Conservation (phyloP, 306 rosid species). For the Aeschynomene evenia region DNA sequence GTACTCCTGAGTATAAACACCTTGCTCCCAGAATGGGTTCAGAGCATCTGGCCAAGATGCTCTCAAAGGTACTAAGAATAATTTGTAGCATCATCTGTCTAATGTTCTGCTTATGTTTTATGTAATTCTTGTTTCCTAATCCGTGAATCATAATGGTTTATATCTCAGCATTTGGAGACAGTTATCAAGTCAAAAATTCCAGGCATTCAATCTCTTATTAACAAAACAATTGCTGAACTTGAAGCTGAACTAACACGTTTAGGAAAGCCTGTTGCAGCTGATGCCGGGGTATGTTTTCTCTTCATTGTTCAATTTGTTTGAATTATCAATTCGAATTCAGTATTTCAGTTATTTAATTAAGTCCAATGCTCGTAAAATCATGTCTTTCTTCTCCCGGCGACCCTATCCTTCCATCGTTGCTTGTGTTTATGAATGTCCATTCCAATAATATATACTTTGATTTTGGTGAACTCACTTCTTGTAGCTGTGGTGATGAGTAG, state of each 20-base stretch:
- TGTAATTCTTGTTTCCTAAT: constrained; percentile 6
- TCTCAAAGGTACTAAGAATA: constrained; percentile 68
- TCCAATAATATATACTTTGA: neutral
- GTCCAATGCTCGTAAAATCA: constrained; percentile 5
- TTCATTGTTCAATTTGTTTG: constrained; percentile 6
- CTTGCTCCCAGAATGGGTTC: constrained; percentile 92
- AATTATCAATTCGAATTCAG: neutral
- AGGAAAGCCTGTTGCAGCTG: constrained; percentile 85
- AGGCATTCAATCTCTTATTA: constrained; percentile 88
- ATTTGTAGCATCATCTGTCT: constrained; percentile 6
- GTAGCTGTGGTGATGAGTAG: neutral
- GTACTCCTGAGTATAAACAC: constrained; percentile 83
- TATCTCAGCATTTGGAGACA: constrained; percentile 83
- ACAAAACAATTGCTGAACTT: constrained; percentile 78
- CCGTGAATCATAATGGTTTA: constrained; percentile 26
- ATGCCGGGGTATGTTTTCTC: constrained; percentile 77
- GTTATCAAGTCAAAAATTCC: constrained; percentile 95
- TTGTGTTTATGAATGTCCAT: neutral
- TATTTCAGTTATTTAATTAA: neutral
- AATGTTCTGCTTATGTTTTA: neutral
- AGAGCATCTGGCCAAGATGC: constrained; percentile 89
- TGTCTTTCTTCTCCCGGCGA: neutral
- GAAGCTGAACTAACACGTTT: constrained; percentile 77
- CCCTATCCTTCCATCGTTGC: neutral
- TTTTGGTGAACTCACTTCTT: constrained; percentile 15